These are phyloP conservation scores for Ulota crispa DNA, from an alignment of 225 moss, liverwort and hornwort species.

Conservation along the genomic window DNA sequence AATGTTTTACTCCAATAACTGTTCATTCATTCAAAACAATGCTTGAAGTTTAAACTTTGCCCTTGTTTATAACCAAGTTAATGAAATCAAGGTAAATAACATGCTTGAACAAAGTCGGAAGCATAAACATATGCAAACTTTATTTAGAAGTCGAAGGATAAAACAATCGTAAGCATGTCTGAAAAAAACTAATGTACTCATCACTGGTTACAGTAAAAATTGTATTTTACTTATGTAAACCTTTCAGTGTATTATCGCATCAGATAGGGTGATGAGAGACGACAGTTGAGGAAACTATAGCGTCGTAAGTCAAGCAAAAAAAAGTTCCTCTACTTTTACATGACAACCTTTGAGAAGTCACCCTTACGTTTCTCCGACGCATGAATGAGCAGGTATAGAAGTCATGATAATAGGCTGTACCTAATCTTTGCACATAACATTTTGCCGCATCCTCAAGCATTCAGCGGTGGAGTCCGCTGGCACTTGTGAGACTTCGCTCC, in stretches of 20 bases:
- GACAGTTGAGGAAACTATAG: background rate
- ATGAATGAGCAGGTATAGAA: slow-evolving; percentile 16
- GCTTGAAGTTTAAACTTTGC: too few species aligned
- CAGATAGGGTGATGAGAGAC: slow-evolving; percentile 14
- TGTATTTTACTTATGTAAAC: too few species aligned
- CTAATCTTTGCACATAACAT: slow-evolving; percentile 11
- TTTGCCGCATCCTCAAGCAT: slow-evolving; percentile 15
- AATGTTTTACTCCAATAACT: too few species aligned
- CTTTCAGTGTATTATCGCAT: background rate
- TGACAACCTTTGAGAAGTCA: slow-evolving; percentile 7
- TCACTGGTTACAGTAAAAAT: too few species aligned
- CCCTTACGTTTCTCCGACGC: slow-evolving; percentile 13
- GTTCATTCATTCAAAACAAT: too few species aligned
- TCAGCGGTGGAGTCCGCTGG: slow-evolving; percentile 17
- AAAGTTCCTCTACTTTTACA: slow-evolving; percentile 18
- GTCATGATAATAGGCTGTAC: slow-evolving; percentile 3
- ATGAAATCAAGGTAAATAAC: too few species aligned
- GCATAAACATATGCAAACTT: too few species aligned
- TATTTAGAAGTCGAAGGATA: too few species aligned
- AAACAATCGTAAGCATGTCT: too few species aligned
- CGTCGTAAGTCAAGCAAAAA: slow-evolving; percentile 3
- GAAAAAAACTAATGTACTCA: too few species aligned
- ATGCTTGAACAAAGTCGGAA: too few species aligned
- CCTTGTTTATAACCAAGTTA: too few species aligned
- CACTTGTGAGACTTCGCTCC: slow-evolving; percentile 11